Conservation (phyloP, 2,329 filamentous ascomycete species). For the Nemania abortiva region DNA sequence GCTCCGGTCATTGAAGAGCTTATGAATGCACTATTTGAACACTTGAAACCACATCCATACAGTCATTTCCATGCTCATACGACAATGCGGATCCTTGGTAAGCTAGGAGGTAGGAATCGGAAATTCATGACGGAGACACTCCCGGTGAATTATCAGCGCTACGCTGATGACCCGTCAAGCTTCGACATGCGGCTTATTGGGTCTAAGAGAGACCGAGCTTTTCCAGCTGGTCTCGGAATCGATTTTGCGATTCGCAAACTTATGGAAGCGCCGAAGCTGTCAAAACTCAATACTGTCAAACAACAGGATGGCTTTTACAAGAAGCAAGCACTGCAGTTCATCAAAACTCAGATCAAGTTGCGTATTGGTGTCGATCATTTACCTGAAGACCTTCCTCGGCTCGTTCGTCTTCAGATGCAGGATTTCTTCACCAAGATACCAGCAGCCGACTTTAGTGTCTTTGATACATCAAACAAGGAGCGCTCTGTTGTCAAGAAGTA, state of each 20-base stretch:
- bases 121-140: constrained; percentile 95
- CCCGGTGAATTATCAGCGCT: constrained; percentile 84
- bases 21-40: constrained; percentile 97
- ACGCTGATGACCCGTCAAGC: constrained; percentile 87
- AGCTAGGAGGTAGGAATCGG: constrained; percentile 92
- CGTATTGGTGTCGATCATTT: constrained; percentile 88
- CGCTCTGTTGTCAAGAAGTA: constrained; percentile 89
- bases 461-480: constrained; percentile 81
- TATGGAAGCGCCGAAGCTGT: constrained; percentile 78
- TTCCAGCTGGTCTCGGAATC: constrained; percentile 86
- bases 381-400: constrained; percentile 87
- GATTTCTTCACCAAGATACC: constrained; percentile 81
- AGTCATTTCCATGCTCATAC: constrained; percentile 98
- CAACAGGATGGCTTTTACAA: constrained; percentile 88
- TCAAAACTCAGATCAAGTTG: constrained; percentile 90
- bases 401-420: constrained; percentile 89
- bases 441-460: constrained; percentile 75
- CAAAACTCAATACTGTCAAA: constrained; percentile 62
- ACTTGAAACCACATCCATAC: constrained; percentile 92
- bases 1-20: constrained; percentile 98
- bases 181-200: constrained; percentile 91
- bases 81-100: constrained; percentile 96
- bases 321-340: constrained; percentile 87
- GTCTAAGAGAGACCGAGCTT: constrained; percentile 87
- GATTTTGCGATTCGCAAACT: constrained; percentile 91